Conservation (phyloP, 305 asterid species). For the Fraxinus nigra region DNA sequence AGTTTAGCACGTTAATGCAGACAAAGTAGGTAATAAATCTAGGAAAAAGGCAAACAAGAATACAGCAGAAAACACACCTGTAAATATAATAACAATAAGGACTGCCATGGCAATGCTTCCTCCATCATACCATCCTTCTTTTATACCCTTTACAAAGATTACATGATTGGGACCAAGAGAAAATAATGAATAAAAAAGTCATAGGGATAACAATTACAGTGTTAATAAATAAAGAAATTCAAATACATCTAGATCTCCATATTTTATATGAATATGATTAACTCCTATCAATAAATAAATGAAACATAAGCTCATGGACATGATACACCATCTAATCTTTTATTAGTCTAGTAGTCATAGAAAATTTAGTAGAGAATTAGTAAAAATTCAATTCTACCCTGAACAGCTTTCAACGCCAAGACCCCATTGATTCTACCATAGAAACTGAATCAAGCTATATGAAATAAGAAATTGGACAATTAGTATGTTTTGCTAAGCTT, state of each 20-base stretch:
- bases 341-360: neutral
- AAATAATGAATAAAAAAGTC: neutral
- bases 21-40: neutral
- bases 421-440: neutral
- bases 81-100: constrained; percentile 71
- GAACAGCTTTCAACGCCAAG: neutral
- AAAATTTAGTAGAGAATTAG: neutral
- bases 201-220: neutral
- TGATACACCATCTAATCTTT: neutral
- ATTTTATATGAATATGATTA: neutral
- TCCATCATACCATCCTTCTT: constrained; percentile 99
- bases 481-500: neutral
- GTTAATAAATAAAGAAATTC: neutral
- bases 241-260: constrained; percentile 9
- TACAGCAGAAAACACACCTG: constrained; percentile 39
- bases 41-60: constrained; percentile 15
- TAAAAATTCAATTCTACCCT: neutral
- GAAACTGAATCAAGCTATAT: neutral
- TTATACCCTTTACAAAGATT: constrained; percentile 55
- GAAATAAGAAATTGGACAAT: neutral
- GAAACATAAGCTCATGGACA: neutral
- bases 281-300: neutral
- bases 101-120: constrained; percentile 97
- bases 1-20: neutral
- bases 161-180: constrained; percentile 13